Evolutionary conservation across 208 protist genomes (phyloP).

Genomic region (Borovskyia barvae): DNA sequence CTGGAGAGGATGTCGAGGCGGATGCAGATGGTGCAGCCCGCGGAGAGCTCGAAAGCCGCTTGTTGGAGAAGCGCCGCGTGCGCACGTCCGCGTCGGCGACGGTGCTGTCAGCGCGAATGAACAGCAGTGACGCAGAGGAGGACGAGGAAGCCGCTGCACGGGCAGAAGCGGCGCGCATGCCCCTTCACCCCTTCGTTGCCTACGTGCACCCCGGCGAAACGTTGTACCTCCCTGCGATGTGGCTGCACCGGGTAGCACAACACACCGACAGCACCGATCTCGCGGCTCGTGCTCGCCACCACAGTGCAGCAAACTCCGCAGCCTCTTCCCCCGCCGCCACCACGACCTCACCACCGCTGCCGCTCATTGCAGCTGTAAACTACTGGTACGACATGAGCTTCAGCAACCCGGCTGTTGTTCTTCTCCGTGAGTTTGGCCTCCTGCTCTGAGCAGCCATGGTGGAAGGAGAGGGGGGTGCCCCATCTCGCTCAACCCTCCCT

Average conservation of each 20-base stretch:
- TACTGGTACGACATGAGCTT: slow-evolving; percentile 94
- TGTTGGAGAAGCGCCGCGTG: slow-evolving; percentile 29
- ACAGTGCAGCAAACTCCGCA: not conserved
- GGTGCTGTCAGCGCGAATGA: not conserved
- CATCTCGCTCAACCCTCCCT: no score
- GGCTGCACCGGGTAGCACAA: slow-evolving; percentile 90
- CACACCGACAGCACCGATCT: slow-evolving; percentile 67
- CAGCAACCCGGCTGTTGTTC: slow-evolving; percentile 72
- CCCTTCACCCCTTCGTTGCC: slow-evolving; percentile 68
- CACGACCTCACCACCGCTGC: slow-evolving; percentile 27
- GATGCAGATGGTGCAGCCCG: slow-evolving; percentile 22
- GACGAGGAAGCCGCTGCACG: not conserved
- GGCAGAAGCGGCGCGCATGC: slow-evolving; percentile 15
- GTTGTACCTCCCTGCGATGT: slow-evolving; percentile 90
- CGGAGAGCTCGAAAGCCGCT: slow-evolving; percentile 15
- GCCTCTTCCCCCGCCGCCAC: no score
- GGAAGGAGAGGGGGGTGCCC: no score
- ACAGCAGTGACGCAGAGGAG: not conserved
- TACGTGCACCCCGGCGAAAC: slow-evolving; percentile 83
- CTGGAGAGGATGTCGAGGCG: slow-evolving; percentile 37
- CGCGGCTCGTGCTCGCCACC: slow-evolving; percentile 19
- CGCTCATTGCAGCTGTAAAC: slow-evolving; percentile 90
- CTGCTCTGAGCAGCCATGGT: slow-evolving; percentile 69
- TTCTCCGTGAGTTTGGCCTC: slow-evolving; percentile 82
- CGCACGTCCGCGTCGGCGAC: not conserved